Evolutionary conservation across 192 early-diverging fungal genomes (phyloP), one percentile per base, ranked within the genome.

Genomic region (Entomortierella chlamydospora): DNA sequence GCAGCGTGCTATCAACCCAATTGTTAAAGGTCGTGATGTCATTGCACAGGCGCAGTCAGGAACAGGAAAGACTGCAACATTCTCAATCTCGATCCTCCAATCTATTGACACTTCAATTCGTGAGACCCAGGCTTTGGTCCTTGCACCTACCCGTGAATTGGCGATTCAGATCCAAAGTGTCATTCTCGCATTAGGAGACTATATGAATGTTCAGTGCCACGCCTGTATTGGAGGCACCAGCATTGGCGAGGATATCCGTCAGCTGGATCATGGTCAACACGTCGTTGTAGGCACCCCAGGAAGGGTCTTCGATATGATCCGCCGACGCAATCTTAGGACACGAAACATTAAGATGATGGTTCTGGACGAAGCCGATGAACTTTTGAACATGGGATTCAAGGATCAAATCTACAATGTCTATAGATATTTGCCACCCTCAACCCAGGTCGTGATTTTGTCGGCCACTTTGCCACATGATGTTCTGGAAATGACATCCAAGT

Each of bases 31-130:
- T 33, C 90, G 94, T 55, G 96, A 98, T 84, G 96, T 98, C 57
- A 98, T 98, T 64, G 96, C 96, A 1, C 96, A 98, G 83, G 95
- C 96, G 15, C 96, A 99, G 87, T 98, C 97, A 42, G 97, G 97
- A 73, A 99, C 97, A 63, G 97, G 97, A 83, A 99, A 99, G 82
- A 99, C 97, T 0, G 97, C 96, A 42, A 98, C 97, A 0, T 96
- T 99, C 84, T 95, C 95, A 2, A 99, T 99, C 65, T 94, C 95
- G 13, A 93, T 92, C 43, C 86, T 99, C 37, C 96, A 99, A 81
- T 84, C 85, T 18, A 97, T 99, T 76, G 95, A 96, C 63, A 97
- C 96, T 13, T 87, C 90, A 13, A 67, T 93, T 18, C 88, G 94
- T 61, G 96, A 98, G 71, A 95, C 93, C 0, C 97, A 99, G 78